Evolutionary conservation across 2,329 filamentous ascomycete species (phyloP), one percentile per base, ranked within the genome.

Genomic region (Claviceps africana): DNA sequence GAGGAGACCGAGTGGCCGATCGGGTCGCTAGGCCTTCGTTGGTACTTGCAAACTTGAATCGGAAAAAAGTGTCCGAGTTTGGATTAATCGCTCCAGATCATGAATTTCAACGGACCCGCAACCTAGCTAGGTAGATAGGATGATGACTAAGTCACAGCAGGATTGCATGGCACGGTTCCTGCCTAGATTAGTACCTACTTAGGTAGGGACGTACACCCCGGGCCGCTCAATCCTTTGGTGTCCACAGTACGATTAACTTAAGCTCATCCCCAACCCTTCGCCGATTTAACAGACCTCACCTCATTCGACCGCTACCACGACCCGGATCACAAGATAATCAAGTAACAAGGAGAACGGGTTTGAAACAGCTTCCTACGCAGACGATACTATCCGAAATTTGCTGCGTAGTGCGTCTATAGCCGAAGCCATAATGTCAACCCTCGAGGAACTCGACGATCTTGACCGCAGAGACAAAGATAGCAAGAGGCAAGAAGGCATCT

Each of bases 391-490:
- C 11, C 6, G 35, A n/a, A 17, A 4, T n/a, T 37, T n/a, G 5
- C 5, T 8, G n/a, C 15, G 15, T 22, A 22, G 33, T 50, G 9
- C 31, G 42, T 47, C 35, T 6, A 33, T 2, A 45, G 25, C 15
- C 19, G 19, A 47, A 43, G 42, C 31, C 50, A 75, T 57, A 67
- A 94, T 94, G 88, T 89, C 88, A 61, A 93, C 87, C 61, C 82
- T 94, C 64, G 88, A 95, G 74, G 88, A 94, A 74, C 85, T 94
- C 65, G 88, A 94, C 67, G 86, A 90, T 69, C 77, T 94, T 68
- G 86, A 93, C 75, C 85, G 83, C 70, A 81, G 84, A 70, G 80
- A 82, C 68, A 84, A 82, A 75, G 83, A 88, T 62, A 82, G 89
- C 67, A 83, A 81, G 61, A 69, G 68, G 59, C 66, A 61, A 61